Base-by-base conservation (phyloP, 2,329 filamentous ascomycete species). In the Botrytis byssoidea region DNA sequence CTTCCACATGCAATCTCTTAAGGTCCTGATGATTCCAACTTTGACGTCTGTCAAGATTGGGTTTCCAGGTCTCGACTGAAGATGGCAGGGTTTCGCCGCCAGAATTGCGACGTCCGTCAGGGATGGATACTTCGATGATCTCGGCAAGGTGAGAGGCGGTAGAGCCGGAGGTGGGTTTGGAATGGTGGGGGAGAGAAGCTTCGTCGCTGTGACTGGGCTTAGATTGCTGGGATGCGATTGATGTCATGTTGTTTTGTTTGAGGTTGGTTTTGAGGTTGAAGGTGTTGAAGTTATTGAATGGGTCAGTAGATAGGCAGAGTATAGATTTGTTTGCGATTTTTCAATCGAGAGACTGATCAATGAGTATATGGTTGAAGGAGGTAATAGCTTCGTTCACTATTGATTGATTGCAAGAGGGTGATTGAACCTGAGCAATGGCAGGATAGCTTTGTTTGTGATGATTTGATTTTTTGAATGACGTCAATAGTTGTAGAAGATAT, bases 21-120 rank as follows among this genome's bases (percentile, higher is more conserved):
- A 76, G 46, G 70, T 80, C 79, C 75, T 81, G 77, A 32, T 73
- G 72, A 57, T 77, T 78, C 76, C 76, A 81, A 51, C 78, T 80
- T 73, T 79, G 77, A 22, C 55, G 51, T 51, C 57, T 68, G 10
- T 74, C 73, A 8, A 78, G 63, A 57, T 73, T 75, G 2, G 80
- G 80, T 44, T 74, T 75, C 80, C 80, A 81, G 1, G 70, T 77
- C 65, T 76, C 77, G 4, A 70, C 74, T 8, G 79, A 77, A 60
- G 73, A 75, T 0, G 63, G 44, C 6, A 79, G 65, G 9, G 70
- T n/a, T 40, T 79, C 78, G 12, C 79, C 79, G 7, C 73, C 46
- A 40, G 74, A 76, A 68, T 79, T 80, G 22, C 77, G 75, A 16
- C 79, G 57, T 16, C 77, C 76, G 51, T 80, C 79, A 3, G 75